phyloP scores from a whole-genome alignment of 2,329 filamentous ascomycete genomes.

The Stachybotrys chartarum region DNA sequence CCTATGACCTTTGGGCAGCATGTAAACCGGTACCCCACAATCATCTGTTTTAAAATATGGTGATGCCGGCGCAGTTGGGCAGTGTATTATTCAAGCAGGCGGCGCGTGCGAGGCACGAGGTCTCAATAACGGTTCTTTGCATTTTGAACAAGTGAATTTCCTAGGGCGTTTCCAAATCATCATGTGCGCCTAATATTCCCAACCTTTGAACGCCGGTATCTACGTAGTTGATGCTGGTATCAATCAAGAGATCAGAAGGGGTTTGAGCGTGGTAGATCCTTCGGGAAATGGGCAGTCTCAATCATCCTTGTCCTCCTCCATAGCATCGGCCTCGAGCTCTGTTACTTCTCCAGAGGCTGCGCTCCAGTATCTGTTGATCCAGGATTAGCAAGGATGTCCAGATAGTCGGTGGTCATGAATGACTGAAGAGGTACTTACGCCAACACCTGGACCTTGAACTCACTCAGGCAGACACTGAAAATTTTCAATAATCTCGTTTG shows the following conservation, averaged over 20 bases:
- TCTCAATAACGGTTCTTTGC: conserved; percentile 1
- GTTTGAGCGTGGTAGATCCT: neutral
- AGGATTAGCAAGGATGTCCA: conserved; percentile 6
- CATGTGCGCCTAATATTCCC: conserved; percentile 20
- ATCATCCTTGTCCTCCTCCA: conserved; percentile 20
- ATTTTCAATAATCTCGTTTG: conserved; percentile 93
- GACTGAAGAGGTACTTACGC: conserved; percentile 46
- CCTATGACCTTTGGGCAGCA: conserved; percentile 12
- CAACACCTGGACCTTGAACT: conserved; percentile 77
- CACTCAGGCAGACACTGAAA: conserved; percentile 82
- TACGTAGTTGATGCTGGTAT: conserved; percentile 24
- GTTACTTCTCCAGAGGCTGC: conserved; percentile 52
- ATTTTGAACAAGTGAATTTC: conserved; percentile 12
- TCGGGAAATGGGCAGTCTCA: neutral
- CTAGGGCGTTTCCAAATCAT: conserved; percentile 17
- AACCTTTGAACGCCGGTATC: conserved; percentile 27
- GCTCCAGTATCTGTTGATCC: conserved; percentile 48
- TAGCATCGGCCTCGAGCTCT: conserved; percentile 36
- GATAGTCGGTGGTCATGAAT: neutral
- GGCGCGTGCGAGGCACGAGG: neutral
- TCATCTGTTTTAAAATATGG: neutral
- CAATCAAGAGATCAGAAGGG: conserved; percentile 20
- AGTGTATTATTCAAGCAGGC: neutral
- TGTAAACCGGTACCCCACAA: neutral
- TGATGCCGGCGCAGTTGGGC: neutral